Percentiles rank a stretch among this genome's conserved stretches.
Evolutionary conservation across 306 rosid species (phyloP).

Genomic region (Citrullus mucosospermus): DNA sequence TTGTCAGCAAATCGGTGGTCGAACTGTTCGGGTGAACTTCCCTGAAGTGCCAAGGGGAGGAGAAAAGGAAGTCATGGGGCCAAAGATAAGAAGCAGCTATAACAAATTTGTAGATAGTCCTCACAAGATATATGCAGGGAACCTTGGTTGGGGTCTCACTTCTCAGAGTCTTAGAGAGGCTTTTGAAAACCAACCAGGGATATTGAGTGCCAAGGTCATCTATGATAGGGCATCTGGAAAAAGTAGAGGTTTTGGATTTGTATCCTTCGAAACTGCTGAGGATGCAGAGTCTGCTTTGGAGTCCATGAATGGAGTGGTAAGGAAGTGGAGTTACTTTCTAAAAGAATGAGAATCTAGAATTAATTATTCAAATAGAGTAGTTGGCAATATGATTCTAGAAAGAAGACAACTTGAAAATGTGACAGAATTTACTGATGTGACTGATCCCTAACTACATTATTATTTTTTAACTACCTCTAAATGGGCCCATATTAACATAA

Average conservation of each 20-base stretch:
- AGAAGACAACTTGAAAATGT: not conserved
- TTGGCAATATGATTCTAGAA: not conserved
- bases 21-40: slow-evolving; percentile 68
- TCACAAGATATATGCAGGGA: slow-evolving; percentile 81
- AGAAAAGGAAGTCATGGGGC: slow-evolving; percentile 68
- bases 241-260: slow-evolving; percentile 81
- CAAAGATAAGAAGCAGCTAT: slow-evolving; percentile 31
- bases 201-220: slow-evolving; percentile 73
- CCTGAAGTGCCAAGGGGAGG: slow-evolving; percentile 96
- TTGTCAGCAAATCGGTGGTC: slow-evolving; percentile 73
- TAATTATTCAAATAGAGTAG: not conserved
- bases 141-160: slow-evolving; percentile 75
- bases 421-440: not conserved
- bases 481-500: not conserved
- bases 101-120: slow-evolving; percentile 71
- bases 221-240: slow-evolving; percentile 69
- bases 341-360: not conserved
- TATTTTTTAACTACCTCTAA: not conserved
- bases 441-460: not conserved
- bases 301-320: slow-evolving; percentile 82
- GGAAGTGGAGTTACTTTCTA: slow-evolving; percentile 11
- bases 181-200: slow-evolving; percentile 63
- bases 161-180: slow-evolving; percentile 69
- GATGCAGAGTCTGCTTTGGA: slow-evolving; percentile 43
- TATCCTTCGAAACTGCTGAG: slow-evolving; percentile 61